Conservation (phyloP, 2,329 filamentous ascomycete species). For the Basipetospora chlamydospora region DNA sequence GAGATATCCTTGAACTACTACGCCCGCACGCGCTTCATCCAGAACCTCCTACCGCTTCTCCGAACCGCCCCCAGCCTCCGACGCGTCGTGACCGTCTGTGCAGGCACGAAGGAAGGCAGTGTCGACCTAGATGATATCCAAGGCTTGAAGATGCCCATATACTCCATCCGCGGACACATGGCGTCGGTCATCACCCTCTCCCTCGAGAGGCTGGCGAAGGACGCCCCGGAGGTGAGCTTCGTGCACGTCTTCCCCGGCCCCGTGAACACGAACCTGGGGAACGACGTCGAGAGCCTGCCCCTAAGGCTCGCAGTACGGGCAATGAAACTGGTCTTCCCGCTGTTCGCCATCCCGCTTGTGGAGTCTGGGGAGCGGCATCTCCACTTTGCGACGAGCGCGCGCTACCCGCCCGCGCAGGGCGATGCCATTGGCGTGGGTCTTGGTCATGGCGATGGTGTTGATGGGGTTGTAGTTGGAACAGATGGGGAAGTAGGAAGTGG, state of each 20-base stretch:
- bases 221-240: constrained; percentile 21
- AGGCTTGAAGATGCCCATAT: constrained; percentile 9
- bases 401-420: constrained; percentile 3
- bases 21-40: constrained; percentile 37
- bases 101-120: constrained; percentile 28
- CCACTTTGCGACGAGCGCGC: constrained; percentile 7
- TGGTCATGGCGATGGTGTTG: too few species aligned
- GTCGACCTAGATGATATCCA: constrained; percentile 27
- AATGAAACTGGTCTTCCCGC: neutral
- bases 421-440: neutral
- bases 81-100: constrained; percentile 33
- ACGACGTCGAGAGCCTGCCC: neutral
- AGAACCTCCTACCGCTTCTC: constrained; percentile 40
- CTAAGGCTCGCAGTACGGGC: constrained; percentile 1
- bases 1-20: constrained; percentile 38
- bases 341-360: neutral
- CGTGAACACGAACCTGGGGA: constrained; percentile 9
- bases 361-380: constrained; percentile 7
- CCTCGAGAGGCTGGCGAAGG: constrained; percentile 27
- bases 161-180: constrained; percentile 25
- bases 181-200: constrained; percentile 31
- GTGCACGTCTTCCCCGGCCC: constrained; percentile 17
- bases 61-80: constrained; percentile 16
- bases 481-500: too few species aligned
- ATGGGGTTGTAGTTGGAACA: too few species aligned